Base-by-base conservation (phyloP, 2,329 filamentous ascomycete species). In the Xylariaceae sp. region DNA sequence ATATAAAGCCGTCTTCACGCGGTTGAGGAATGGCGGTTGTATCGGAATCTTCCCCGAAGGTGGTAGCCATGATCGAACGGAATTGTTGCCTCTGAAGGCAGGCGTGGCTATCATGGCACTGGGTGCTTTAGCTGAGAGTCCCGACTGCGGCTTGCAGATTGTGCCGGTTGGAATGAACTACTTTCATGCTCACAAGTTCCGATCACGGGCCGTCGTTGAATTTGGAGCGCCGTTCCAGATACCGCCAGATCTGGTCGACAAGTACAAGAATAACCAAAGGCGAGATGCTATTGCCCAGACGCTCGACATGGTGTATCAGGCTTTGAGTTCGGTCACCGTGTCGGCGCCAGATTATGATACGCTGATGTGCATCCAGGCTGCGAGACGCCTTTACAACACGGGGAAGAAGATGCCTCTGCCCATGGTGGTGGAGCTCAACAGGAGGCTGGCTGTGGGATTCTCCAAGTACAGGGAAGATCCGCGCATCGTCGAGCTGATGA, bases 131-230 rank as follows among this genome's bases (percentile, higher is more conserved):
- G 89, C 87, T 4, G 83, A 89, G 42, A 81, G 90, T 47, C 90
- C 90, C 3, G 76, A 91, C 50, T 95, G 88, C 59, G 89, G 87
- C 22, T 72, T 98, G 47, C 94, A 90, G 65, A 96, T 98, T 55
- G 88, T 98, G 18, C 93, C 93, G 3, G 90, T 93, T 38, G 91
- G 91, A 55, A 96, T 98, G 91, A 98, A 98, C 66, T 98, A 98
- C 67, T 98, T 98, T 68, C 91, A 97, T 65, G 87, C 91, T 0
- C 91, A 98, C 74, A 98, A 97, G 64, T 98, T 98, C 67, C 85
- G 91, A 34, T 97, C 91, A 49, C 81, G 93, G 61, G 93, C 91
- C 28, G 91, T 98, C 4, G 83, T 97, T 45, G 93, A 98, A 61
- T 98, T 97, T 56, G 93, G 93, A 8, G 83, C 81, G 19, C 89